These are phyloP conservation scores for Vanrija sp. DNA, from an alignment of 1,284 basidiomycete genomes.

Conservation along the genomic window DNA sequence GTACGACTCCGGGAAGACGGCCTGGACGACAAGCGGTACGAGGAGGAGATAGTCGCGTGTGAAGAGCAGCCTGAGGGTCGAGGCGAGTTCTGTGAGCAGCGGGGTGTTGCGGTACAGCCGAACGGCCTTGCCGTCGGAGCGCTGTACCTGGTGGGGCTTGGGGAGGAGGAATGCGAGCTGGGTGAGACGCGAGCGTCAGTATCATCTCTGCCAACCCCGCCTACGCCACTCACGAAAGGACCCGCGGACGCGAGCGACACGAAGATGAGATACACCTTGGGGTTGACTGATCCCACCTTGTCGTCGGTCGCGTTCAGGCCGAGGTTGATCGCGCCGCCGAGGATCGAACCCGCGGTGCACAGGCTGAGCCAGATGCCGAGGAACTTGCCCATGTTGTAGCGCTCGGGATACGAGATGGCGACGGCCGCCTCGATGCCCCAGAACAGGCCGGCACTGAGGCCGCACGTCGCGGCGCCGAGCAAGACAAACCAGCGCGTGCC, in stretches of 20 bases:
- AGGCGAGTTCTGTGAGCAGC: background rate
- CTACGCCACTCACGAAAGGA: slow-evolving; percentile 39
- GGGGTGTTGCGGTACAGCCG: background rate
- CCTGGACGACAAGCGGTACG: background rate
- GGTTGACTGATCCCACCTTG: slow-evolving; percentile 1
- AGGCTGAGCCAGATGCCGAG: slow-evolving; percentile 32
- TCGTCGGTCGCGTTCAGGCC: slow-evolving; percentile 27
- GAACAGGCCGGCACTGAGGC: slow-evolving; percentile 38
- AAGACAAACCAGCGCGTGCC: slow-evolving; percentile 30
- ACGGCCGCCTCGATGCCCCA: slow-evolving; percentile 25
- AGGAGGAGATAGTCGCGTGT: background rate
- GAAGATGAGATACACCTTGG: slow-evolving; percentile 26
- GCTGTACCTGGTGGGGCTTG: background rate
- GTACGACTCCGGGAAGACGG: background rate
- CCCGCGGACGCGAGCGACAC: slow-evolving; percentile 36
- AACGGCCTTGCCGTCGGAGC: background rate
- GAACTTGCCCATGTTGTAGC: slow-evolving; percentile 28
- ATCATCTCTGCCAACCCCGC: background rate
- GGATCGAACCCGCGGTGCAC: slow-evolving; percentile 29
- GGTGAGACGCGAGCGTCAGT: background rate
- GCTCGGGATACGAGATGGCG: slow-evolving; percentile 32
- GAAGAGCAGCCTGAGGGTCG: background rate
- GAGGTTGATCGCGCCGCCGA: slow-evolving; percentile 35
- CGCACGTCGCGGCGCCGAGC: slow-evolving; percentile 28
- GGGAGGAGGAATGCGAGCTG: background rate